Conservation (phyloP, 345 rosid species). For the Acer campestre region DNA sequence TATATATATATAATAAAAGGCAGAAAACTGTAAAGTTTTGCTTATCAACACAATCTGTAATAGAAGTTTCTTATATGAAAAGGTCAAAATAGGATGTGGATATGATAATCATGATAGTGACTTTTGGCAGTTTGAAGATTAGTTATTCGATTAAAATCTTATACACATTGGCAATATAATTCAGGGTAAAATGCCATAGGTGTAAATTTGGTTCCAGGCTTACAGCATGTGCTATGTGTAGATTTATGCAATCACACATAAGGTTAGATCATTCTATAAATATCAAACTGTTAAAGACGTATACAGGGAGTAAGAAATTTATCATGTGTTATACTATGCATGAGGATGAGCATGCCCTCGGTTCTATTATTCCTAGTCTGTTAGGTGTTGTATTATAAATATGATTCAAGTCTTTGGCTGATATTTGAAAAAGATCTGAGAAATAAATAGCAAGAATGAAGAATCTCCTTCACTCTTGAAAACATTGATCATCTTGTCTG, state of each 20-base stretch:
- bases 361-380: neutral
- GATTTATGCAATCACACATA: neutral
- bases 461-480: neutral
- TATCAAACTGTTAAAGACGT: neutral
- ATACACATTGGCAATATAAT: neutral
- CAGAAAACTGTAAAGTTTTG: neutral
- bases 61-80: neutral
- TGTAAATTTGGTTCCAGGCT: conserved; percentile 4
- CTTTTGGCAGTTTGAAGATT: neutral
- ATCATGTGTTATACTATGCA: neutral
- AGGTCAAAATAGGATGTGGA: neutral
- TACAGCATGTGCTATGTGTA: neutral
- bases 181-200: neutral
- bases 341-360: neutral
- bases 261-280: neutral
- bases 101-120: neutral
- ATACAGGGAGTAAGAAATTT: neutral
- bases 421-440: conserved; percentile 3
- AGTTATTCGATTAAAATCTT: neutral
- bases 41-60: neutral
- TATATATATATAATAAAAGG: neutral
- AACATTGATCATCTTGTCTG: neutral
- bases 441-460: neutral
- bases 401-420: conserved; percentile 6
- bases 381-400: neutral